phyloP scores from a whole-genome alignment of 1,139 yeast species.

The Maudiozyma humilis region DNA sequence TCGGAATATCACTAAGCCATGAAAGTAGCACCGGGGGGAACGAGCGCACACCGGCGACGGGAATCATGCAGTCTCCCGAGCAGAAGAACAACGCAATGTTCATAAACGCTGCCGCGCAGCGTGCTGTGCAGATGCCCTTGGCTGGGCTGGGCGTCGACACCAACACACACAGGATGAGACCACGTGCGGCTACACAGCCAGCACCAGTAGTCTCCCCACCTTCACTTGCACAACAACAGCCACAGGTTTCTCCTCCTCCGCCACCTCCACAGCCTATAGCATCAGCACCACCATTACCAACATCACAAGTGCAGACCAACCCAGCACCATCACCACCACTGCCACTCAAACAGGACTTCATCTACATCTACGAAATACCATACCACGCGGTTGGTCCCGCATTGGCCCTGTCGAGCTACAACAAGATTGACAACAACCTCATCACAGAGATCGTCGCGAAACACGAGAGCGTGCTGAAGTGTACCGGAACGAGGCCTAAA shows the following conservation, averaged over 20 bases:
- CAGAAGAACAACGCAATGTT: neutral
- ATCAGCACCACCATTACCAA: neutral
- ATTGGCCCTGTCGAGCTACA: slow-evolving; percentile 22
- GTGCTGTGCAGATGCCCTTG: neutral
- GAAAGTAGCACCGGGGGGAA: no score
- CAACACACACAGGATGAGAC: neutral
- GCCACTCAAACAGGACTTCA: slow-evolving; percentile 24
- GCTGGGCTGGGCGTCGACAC: neutral
- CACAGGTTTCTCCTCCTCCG: no score
- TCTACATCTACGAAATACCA: slow-evolving; percentile 24
- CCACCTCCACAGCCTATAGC: neutral
- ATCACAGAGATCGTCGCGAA: slow-evolving; percentile 25
- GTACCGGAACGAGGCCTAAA: slow-evolving; percentile 33
- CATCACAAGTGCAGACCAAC: neutral
- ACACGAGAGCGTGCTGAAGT: slow-evolving; percentile 37
- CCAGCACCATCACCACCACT: neutral
- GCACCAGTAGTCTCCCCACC: no score
- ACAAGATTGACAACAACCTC: slow-evolving; percentile 23
- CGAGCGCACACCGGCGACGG: neutral
- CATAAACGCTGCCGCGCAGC: neutral
- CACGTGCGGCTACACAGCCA: neutral
- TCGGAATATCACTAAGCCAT: slow-evolving; percentile 21
- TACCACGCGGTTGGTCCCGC: slow-evolving; percentile 20
- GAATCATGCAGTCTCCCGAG: neutral
- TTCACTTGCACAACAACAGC: no score